Base-by-base conservation (phyloP, 2,329 filamentous ascomycete genomes). In the Furcasterigmium furcatum region DNA sequence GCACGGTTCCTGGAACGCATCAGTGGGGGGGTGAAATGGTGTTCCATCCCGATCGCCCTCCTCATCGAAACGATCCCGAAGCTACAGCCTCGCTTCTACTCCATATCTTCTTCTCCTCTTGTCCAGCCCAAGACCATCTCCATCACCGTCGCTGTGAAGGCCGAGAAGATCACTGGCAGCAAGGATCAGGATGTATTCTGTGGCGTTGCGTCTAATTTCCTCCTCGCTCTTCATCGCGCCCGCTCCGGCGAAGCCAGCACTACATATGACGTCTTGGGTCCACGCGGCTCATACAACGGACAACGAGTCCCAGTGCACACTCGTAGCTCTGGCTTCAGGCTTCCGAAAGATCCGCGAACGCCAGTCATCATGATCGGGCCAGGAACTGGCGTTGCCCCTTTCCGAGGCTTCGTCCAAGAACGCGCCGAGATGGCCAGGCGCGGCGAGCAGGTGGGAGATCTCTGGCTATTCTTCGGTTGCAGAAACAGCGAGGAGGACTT, bases 281-380 rank as follows among this genome's bases (percentile, higher is more conserved):
- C 94, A 13, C 83, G 94, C 60, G 95, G 96, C 78, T 96, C 95
- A 72, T 99, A 97, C 67, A 89, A 96, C 59, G 92, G 92, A 49
- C 85, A 96, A 49, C 91, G 95, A 61, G 86, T 97, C 19, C 94
- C 94, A 4, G 89, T 99, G 13, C 94, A 99, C 63, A 84, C 99
- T 48, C 89, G 94, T 53, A 91, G 96, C 72, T 97, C 94, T 53
- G 99, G 97, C 75, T 99, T 99, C 82, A 97, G 96, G 75, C 82
- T 99, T 24, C 94, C 94, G 9, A 96, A 92, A 14, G 91, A 99
- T 59, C 91, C 94, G 4, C 82, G 86, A 40, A 95, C 94, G 70
- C 94, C 94, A 22, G 75, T 99, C 57, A 95, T 99, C 66, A 91
- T 96, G 84, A 82, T 97, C 56, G 94, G 94, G 20, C 94, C 94